Percentiles rank a stretch among this genome's conserved stretches.
phyloP scores from a whole-genome alignment of 257 asterid species.

The Solanum neorickii region DNA sequence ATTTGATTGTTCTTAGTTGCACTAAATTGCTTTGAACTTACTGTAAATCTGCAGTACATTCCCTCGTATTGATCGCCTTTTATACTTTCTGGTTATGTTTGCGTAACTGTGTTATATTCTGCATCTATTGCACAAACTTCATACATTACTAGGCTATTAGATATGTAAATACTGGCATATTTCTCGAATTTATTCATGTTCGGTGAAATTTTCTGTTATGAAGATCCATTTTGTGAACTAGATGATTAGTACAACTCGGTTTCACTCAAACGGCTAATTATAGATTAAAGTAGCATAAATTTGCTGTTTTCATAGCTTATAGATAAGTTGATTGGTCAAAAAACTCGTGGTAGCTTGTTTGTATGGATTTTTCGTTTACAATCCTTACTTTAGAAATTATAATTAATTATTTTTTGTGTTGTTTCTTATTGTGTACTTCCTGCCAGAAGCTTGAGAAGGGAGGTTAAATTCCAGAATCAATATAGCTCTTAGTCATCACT shows the following conservation, averaged over 20 bases:
- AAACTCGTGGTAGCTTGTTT: neutral
- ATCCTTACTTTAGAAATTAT: neutral
- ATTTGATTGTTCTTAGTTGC: neutral
- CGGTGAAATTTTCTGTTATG: neutral
- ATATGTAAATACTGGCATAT: neutral
- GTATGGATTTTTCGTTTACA: neutral
- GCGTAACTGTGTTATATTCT: neutral
- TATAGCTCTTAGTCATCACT: neutral
- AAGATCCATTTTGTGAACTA: neutral
- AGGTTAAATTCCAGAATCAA: neutral
- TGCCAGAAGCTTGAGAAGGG: neutral
- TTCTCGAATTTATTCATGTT: neutral
- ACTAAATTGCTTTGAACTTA: neutral
- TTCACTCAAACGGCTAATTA: neutral
- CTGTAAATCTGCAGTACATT: neutral
- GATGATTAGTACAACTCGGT: neutral
- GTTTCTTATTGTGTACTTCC: neutral
- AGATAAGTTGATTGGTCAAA: neutral
- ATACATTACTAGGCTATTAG: neutral
- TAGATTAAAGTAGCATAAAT: neutral
- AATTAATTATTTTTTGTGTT: neutral
- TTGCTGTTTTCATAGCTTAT: neutral
- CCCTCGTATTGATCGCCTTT: neutral
- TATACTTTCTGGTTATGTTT: neutral
- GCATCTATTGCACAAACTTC: neutral